Evolutionary conservation across 2,329 filamentous ascomycete species (phyloP).

Genomic region (Xylariales sp.): DNA sequence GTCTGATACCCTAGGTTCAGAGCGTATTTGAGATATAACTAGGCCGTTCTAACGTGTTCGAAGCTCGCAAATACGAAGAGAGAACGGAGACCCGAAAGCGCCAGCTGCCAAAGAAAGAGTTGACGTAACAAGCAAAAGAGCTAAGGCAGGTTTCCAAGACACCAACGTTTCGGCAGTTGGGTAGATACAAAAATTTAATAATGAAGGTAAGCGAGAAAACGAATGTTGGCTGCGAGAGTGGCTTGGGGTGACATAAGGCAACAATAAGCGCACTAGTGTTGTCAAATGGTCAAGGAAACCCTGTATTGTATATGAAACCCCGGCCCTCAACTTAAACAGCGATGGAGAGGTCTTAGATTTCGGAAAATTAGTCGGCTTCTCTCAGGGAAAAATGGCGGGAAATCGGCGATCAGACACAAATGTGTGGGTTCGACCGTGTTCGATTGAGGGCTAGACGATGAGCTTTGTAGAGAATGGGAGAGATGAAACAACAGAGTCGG

Average conservation of each 20-base stretch:
- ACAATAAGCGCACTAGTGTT: conserved; percentile 17
- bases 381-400: neutral
- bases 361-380: neutral
- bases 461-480: conserved; percentile 17
- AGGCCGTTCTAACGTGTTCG: neutral
- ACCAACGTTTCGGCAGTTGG: neutral
- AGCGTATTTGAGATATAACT: neutral
- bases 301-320: conserved; percentile 33
- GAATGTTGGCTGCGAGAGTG: conserved; percentile 26
- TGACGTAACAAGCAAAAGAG: neutral
- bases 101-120: conserved; percentile 8
- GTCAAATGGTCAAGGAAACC: conserved; percentile 41
- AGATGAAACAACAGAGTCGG: conserved; percentile 20
- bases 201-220: conserved; percentile 1
- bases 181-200: conserved; percentile 2
- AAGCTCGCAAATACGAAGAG: neutral
- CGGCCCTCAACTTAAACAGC: neutral
- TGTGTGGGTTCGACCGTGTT: neutral
- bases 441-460: conserved; percentile 5
- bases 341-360: neutral
- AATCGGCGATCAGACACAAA: neutral
- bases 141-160: neutral
- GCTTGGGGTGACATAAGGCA: conserved; percentile 19
- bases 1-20: conserved; percentile 24
- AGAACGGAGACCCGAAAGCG: neutral